Evolutionary conservation across 2,329 filamentous ascomycete species (phyloP).

Genomic region (Neonectria magnoliae): DNA sequence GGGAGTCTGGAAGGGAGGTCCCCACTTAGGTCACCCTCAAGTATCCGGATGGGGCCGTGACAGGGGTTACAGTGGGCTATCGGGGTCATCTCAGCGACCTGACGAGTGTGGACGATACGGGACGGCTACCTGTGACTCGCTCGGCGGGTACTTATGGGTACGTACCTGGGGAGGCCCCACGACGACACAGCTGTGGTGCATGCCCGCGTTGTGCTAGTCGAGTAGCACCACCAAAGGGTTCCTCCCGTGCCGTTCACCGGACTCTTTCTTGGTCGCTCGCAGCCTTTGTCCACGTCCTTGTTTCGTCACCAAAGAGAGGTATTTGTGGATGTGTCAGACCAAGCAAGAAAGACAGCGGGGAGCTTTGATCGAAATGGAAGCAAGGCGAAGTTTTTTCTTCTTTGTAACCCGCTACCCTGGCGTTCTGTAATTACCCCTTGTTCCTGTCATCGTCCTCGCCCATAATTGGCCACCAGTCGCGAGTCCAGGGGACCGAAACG

Average conservation of each 20-base stretch:
- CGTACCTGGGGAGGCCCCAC: conserved; percentile 36
- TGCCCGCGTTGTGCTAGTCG: conserved; percentile 42
- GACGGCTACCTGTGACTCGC: conserved; percentile 18
- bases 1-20: conserved; percentile 29
- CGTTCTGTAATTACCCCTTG: conserved; percentile 25
- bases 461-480: conserved; percentile 37
- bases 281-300: neutral
- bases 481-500: conserved; percentile 38
- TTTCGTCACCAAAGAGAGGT: neutral
- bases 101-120: conserved; percentile 24
- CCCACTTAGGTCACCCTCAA: conserved; percentile 16
- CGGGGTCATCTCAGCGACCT: conserved; percentile 12
- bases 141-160: conserved; percentile 17
- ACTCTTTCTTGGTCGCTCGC: conserved; percentile 25
- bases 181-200: conserved; percentile 38
- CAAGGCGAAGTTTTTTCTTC: conserved; percentile 10
- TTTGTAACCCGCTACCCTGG: conserved; percentile 25
- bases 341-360: neutral
- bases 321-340: conserved; percentile 6
- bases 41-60: conserved; percentile 18
- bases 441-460: conserved; percentile 27
- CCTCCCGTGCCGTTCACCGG: conserved; percentile 42
- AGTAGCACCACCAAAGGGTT: conserved; percentile 41
- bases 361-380: neutral
- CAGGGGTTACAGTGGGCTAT: conserved; percentile 13